Conservation (phyloP, 78 protist species). For the Trichosphaerium sp. region DNA sequence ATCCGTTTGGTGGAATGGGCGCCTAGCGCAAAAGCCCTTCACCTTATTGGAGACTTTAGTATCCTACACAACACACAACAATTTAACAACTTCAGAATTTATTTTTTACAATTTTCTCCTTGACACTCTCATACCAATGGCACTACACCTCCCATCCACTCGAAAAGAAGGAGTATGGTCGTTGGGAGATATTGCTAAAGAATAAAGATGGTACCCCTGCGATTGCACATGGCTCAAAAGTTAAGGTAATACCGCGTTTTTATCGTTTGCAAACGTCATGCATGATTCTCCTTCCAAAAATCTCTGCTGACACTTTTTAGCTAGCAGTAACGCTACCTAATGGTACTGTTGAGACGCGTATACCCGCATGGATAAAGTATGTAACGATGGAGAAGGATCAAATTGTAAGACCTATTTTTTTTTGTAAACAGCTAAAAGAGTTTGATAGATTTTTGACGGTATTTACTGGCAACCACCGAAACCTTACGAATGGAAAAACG, state of each 20-base stretch:
- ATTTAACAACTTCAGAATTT: not conserved
- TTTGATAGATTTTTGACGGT: constrained; percentile 20
- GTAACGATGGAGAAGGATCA: constrained; percentile 44
- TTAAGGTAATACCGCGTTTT: constrained; percentile 9
- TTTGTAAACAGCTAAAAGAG: not conserved
- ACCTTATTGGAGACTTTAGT: not conserved
- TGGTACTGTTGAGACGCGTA: constrained; percentile 56
- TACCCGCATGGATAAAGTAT: constrained; percentile 73
- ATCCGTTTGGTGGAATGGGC: constrained; percentile 48
- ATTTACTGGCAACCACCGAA: constrained; percentile 60
- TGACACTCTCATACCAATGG: constrained; percentile 38
- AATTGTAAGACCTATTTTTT: not conserved
- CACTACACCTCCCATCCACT: constrained; percentile 22
- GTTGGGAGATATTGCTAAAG: constrained; percentile 43
- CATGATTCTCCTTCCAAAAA: not conserved
- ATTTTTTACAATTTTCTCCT: not conserved
- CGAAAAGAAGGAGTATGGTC: constrained; percentile 47
- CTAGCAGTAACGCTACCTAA: constrained; percentile 3
- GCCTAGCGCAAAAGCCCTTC: constrained; percentile 11
- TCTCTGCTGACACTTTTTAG: not conserved
- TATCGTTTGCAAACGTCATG: not conserved
- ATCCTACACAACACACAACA: not conserved
- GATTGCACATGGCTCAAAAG: constrained; percentile 58
- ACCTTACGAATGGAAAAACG: constrained; percentile 14
- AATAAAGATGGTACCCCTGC: constrained; percentile 44